Percentiles rank a stretch among this genome's conserved stretches.
Conservation (phyloP, 768 basidiomycete species). For the Scleroderma bovista region DNA sequence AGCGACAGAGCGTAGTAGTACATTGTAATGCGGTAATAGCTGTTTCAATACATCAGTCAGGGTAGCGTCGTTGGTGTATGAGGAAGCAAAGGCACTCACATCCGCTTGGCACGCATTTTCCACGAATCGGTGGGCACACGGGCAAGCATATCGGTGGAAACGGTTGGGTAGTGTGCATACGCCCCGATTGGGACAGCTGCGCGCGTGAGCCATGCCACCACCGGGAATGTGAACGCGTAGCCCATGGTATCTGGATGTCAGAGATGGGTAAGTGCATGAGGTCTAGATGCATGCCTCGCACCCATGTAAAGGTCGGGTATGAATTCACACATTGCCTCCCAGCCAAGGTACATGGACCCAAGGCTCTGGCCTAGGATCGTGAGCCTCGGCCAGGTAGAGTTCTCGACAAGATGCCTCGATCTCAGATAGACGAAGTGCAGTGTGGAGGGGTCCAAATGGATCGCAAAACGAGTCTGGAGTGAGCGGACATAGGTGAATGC, state of each 20-base stretch:
- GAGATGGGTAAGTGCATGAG: no score
- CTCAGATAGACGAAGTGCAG: slow-evolving; percentile 81
- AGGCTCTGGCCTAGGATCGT: slow-evolving; percentile 90
- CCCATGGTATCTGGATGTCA: slow-evolving; percentile 99
- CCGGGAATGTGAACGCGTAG: slow-evolving; percentile 88
- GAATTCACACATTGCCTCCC: slow-evolving; percentile 73
- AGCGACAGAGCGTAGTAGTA: slow-evolving; percentile 75
- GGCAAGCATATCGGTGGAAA: slow-evolving; percentile 89
- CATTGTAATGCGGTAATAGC: slow-evolving; percentile 89
- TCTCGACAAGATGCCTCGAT: slow-evolving; percentile 70
- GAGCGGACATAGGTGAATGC: no score
- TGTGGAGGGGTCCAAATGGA: slow-evolving; percentile 54
- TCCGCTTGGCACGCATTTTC: slow-evolving; percentile 19
- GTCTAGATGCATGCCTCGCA: no score
- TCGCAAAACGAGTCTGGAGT: slow-evolving; percentile 77
- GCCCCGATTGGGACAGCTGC: slow-evolving; percentile 72
- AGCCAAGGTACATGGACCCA: slow-evolving; percentile 78
- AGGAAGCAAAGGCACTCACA: slow-evolving; percentile 12
- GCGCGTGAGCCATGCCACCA: slow-evolving; percentile 51
- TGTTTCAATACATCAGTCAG: slow-evolving; percentile 21
- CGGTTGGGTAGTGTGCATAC: slow-evolving; percentile 96
- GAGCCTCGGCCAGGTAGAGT: slow-evolving; percentile 80
- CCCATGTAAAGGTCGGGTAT: slow-evolving; percentile 92
- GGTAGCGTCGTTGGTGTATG: neutral
- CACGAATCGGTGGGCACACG: slow-evolving; percentile 47